A percentile compares a stretch with the other conserved stretches of the same genome.
Evolutionary conservation across 2,329 filamentous ascomycete genomes (phyloP).

Genomic region (Sphaceloma murrayae): DNA sequence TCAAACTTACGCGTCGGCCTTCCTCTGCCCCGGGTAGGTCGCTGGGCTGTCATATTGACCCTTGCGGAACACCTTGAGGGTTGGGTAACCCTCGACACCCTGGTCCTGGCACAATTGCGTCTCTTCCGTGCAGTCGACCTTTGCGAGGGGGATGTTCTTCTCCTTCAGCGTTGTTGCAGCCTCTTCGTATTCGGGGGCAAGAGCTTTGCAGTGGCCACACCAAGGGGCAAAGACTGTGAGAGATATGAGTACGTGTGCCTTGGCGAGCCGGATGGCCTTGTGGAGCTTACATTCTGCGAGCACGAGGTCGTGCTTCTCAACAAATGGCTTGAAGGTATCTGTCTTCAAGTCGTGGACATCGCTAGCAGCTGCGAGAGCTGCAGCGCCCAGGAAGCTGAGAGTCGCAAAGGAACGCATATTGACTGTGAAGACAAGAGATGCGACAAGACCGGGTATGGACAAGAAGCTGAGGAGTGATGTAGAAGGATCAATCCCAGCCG

Average conservation of each 20-base stretch:
- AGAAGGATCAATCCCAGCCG: constrained; percentile 6
- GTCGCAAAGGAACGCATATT: constrained; percentile 24
- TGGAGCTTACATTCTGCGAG: constrained; percentile 92
- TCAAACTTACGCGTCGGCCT: constrained; percentile 55
- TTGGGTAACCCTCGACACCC: constrained; percentile 95
- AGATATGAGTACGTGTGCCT: background rate
- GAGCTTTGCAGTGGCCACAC: constrained; percentile 98
- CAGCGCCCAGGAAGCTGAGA: constrained; percentile 40
- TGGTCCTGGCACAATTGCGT: constrained; percentile 79
- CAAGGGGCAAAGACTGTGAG: constrained; percentile 78
- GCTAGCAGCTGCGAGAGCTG: constrained; percentile 57
- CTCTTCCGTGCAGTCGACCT: constrained; percentile 94
- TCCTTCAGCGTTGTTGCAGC: constrained; percentile 76
- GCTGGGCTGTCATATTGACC: constrained; percentile 55
- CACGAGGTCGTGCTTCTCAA: constrained; percentile 77
- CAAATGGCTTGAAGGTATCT: constrained; percentile 78
- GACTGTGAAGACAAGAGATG: constrained; percentile 2
- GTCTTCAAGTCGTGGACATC: constrained; percentile 79
- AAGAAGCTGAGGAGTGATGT: constrained; percentile 12
- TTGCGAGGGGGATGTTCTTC: constrained; percentile 75
- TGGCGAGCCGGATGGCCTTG: constrained; percentile 19
- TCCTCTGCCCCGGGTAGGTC: constrained; percentile 81
- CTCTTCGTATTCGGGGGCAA: constrained; percentile 84
- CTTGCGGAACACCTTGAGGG: constrained; percentile 97
- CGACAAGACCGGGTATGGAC: background rate